Evolutionary conservation across 352 stramenopile species (phyloP), one percentile per base, ranked within the genome.

Genomic region (Saprolegnia diclina): DNA sequence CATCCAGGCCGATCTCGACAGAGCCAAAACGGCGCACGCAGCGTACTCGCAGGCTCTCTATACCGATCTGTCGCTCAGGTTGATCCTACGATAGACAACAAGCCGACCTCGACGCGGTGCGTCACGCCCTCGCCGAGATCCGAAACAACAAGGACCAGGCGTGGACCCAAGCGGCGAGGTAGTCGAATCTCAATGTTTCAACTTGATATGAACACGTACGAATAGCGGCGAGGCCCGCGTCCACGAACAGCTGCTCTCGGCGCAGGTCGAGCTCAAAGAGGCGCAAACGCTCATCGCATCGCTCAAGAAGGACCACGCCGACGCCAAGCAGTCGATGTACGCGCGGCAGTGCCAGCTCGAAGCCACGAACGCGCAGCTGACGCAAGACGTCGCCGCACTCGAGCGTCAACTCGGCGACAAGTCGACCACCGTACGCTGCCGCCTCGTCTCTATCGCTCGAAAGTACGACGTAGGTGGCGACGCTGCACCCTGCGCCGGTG

Each of bases 321-420:
- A 89, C 32, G 73, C 82, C 3, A 92, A 91, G 65, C 71, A 77
- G 37, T 75, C 77, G 7, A 91, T 91, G 81, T 92, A 84, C 57
- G 74, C 78, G 24, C 82, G 84, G 11, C 86, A 94, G 72, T 81
- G 79, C 35, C 79, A 88, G 56, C 73, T 94, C 40, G 86, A 94
- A 69, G 87, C 76, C 52, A 83, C 81, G 0, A 94, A 92, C 64
- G 78, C 78, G 0, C 81, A 91, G 69, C 74, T 94, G 22, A 82
- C 79, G 16, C 85, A 78, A 19, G 83, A 73, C 48, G 81, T 94
- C 19, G 86, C 86, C 26, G 76, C 72, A 53, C 63, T 92, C 53
- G 81, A 90, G 68, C 75, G 78, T 19, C 80, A 91, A 42, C 57
- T 91, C 3, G 11, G 11, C 3, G 52, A 59, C 24, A 59, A 59